A percentile compares a stretch with the other conserved stretches of the same genome.
phyloP scores from a whole-genome alignment of 1,284 basidiomycete species.

The Inonotus obliquus region DNA sequence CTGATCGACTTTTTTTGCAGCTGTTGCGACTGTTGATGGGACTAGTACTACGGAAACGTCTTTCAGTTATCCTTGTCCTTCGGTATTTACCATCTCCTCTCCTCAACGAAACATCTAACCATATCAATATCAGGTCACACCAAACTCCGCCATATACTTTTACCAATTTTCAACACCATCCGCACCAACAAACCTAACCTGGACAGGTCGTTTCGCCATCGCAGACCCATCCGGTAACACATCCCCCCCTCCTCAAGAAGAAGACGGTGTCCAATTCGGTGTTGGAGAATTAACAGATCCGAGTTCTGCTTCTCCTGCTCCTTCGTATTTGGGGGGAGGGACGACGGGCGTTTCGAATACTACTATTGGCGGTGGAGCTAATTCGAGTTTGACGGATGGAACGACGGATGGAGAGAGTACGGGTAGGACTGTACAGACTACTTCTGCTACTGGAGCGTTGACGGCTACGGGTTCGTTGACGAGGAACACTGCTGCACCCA shows the following conservation, averaged over 20 bases:
- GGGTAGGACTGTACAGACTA: neutral
- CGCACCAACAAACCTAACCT: slow-evolving; percentile 40
- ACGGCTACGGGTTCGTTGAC: slow-evolving; percentile 24
- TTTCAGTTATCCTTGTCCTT: slow-evolving; percentile 64
- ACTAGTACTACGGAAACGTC: slow-evolving; percentile 36
- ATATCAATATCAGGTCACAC: slow-evolving; percentile 45
- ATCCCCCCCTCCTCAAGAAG: slow-evolving; percentile 46
- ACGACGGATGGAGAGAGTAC: too few species aligned
- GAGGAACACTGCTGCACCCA: neutral
- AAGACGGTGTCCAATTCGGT: slow-evolving; percentile 69
- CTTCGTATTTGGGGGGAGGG: too few species aligned
- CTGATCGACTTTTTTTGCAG: slow-evolving; percentile 29
- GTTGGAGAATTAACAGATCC: slow-evolving; percentile 52
- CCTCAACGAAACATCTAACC: neutral
- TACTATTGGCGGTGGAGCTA: slow-evolving; percentile 3
- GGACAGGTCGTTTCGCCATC: slow-evolving; percentile 83
- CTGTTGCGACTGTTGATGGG: slow-evolving; percentile 60
- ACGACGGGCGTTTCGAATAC: too few species aligned
- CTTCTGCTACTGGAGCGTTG: slow-evolving; percentile 17
- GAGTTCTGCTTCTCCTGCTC: slow-evolving; percentile 27
- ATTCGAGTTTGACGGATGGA: too few species aligned
- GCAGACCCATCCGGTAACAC: slow-evolving; percentile 47
- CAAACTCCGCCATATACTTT: slow-evolving; percentile 73
- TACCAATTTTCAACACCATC: slow-evolving; percentile 61
- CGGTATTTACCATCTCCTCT: slow-evolving; percentile 34